These are phyloP conservation scores for Hirsutella rhossiliensis DNA, from an alignment of 2,329 filamentous ascomycete species.

Conservation along the genomic window DNA sequence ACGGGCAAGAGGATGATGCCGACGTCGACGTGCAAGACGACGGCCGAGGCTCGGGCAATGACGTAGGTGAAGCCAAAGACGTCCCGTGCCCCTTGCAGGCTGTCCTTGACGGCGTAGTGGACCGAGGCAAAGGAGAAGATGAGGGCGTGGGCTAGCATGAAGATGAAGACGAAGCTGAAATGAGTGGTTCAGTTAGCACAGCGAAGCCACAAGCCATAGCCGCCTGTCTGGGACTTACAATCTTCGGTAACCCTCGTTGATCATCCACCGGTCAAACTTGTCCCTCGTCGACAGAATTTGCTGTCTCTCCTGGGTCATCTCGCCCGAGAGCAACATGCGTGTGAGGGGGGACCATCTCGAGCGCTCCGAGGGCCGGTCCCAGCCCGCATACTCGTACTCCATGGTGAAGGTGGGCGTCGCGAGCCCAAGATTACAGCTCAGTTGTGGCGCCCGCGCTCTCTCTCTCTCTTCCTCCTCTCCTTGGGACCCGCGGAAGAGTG, in stretches of 20 bases:
- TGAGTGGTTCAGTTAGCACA: neutral
- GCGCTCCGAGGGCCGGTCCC: conserved; percentile 46
- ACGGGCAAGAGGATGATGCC: conserved; percentile 71
- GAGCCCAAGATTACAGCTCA: too few species aligned
- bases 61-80: conserved; percentile 66
- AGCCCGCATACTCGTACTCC: conserved; percentile 14
- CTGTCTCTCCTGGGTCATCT: conserved; percentile 65
- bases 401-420: conserved; percentile 8
- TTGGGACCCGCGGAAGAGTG: too few species aligned
- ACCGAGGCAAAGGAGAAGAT: conserved; percentile 72
- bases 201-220: too few species aligned
- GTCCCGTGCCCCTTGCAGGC: conserved; percentile 49
- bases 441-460: too few species aligned
- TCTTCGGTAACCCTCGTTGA: conserved; percentile 74
- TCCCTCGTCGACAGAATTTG: conserved; percentile 57
- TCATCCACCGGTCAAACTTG: conserved; percentile 77
- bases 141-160: conserved; percentile 60
- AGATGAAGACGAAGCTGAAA: conserved; percentile 61
- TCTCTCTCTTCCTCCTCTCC: too few species aligned
- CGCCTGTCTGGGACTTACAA: conserved; percentile 44
- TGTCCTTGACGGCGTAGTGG: conserved; percentile 71
- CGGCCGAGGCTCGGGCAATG: conserved; percentile 62
- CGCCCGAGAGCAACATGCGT: conserved; percentile 70
- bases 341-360: conserved; percentile 75
- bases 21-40: conserved; percentile 73